Evolutionary conservation across 495 filamentous ascomycete species (phyloP).

Genomic region (Penicillium tannophilum): DNA sequence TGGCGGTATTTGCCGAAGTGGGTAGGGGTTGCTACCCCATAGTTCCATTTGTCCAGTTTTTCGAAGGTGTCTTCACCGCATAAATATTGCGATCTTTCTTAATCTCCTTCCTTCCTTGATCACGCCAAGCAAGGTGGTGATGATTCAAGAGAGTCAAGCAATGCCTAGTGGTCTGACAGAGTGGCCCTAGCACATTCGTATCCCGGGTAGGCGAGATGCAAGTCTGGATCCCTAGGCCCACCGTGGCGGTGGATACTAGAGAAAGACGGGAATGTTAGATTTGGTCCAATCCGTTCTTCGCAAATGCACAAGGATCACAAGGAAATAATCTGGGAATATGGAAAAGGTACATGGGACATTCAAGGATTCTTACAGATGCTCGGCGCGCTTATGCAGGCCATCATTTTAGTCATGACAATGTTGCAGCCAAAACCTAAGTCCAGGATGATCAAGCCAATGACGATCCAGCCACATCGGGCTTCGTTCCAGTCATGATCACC

Average conservation of each 20-base stretch:
- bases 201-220: slow-evolving; percentile 4
- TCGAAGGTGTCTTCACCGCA: not conserved
- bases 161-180: slow-evolving; percentile 14
- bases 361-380: slow-evolving; percentile 13
- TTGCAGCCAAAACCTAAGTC: slow-evolving; percentile 18
- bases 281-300: not conserved
- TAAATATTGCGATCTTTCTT: not conserved
- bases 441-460: slow-evolving; percentile 17
- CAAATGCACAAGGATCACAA: not conserved
- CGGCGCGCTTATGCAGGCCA: slow-evolving; percentile 27
- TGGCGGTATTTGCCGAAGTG: not conserved
- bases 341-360: not conserved
- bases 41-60: not conserved
- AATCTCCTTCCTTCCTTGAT: slow-evolving; percentile 3
- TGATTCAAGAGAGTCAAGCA: slow-evolving; percentile 22
- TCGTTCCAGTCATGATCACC: slow-evolving; percentile 9
- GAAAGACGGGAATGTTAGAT: not conserved
- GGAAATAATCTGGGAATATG: not conserved
- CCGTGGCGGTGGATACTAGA: slow-evolving; percentile 13
- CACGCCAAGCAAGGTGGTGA: slow-evolving; percentile 15
- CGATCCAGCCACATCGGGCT: not conserved
- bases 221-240: slow-evolving; percentile 3
- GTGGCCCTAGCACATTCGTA: slow-evolving; percentile 5
- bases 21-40: not conserved
- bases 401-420: slow-evolving; percentile 16